phyloP scores from a whole-genome alignment of 495 filamentous ascomycete species.

The Penicillium coprophilum region DNA sequence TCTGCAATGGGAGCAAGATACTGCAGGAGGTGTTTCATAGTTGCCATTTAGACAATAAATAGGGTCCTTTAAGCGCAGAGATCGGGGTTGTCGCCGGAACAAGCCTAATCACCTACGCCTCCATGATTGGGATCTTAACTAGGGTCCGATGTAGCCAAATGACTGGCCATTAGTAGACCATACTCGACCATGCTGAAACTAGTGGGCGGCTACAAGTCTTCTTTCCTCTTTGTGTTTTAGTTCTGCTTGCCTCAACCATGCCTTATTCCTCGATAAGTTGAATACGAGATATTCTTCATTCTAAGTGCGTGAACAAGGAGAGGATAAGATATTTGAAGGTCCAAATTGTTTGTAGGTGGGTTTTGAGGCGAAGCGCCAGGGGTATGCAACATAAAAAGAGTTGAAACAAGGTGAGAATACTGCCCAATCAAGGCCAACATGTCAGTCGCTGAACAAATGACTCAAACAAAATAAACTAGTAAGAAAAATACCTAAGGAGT shows the following conservation, averaged over 20 bases:
- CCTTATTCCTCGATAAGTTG: neutral
- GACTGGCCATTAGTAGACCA: slow-evolving; percentile 11
- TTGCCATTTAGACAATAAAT: neutral
- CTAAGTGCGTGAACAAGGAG: neutral
- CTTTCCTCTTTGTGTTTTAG: neutral
- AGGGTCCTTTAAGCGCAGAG: slow-evolving; percentile 12
- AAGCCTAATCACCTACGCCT: neutral
- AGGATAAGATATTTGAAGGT: neutral
- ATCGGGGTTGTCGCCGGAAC: slow-evolving; percentile 1
- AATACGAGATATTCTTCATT: neutral
- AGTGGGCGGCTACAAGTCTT: slow-evolving; percentile 4
- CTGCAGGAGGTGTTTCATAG: slow-evolving; percentile 16
- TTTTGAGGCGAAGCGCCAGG: neutral
- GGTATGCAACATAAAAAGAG: neutral
- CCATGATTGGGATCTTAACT: slow-evolving; percentile 8
- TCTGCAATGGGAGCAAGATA: slow-evolving; percentile 1
- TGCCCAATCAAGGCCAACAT: slow-evolving; percentile 18
- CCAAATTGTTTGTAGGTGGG: neutral
- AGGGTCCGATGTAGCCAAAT: neutral
- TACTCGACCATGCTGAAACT: slow-evolving; percentile 16
- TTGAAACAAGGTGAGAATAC: slow-evolving; percentile 9
- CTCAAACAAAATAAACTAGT: neutral
- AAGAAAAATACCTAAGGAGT: too few species aligned
- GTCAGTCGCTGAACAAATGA: slow-evolving; percentile 13
- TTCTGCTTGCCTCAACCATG: too few species aligned